Conservation (phyloP, 768 basidiomycete species). For the Tricholoma bakamatsutake region DNA sequence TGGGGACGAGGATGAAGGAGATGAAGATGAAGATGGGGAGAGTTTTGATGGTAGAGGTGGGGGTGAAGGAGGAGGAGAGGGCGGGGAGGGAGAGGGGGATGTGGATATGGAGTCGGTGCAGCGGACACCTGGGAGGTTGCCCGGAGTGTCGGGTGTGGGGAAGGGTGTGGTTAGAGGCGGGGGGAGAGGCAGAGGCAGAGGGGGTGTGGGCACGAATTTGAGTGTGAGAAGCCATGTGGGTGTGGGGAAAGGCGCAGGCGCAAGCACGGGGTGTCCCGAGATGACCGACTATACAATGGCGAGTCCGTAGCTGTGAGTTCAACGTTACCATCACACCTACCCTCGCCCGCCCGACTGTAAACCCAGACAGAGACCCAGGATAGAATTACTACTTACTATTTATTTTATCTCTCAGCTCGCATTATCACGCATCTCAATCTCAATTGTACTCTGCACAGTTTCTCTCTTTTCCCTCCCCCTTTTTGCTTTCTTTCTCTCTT, state of each 20-base stretch:
- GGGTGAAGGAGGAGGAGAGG: background rate
- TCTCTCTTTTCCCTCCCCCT: too few relatives aligned
- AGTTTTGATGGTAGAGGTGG: conserved; percentile 16
- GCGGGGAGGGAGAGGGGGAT: conserved; percentile 15
- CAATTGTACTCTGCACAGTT: too few relatives aligned
- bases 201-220: background rate
- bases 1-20: conserved; percentile 7
- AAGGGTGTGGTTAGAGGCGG: background rate
- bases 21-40: conserved; percentile 4
- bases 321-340: too few relatives aligned
- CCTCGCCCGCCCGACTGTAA: too few relatives aligned
- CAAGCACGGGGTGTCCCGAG: background rate
- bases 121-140: background rate
- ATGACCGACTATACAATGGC: conserved; percentile 4
- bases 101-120: conserved; percentile 1
- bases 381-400: too few relatives aligned
- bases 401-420: too few relatives aligned
- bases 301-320: background rate
- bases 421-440: too few relatives aligned
- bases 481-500: too few relatives aligned
- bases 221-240: background rate
- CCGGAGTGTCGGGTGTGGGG: background rate
- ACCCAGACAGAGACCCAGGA: too few relatives aligned
- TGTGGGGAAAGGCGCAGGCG: conserved; percentile 1
- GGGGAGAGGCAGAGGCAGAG: background rate